Percentiles rank a stretch among this genome's conserved stretches.
Conservation (phyloP, 164 flowering plant genomes). For the Hamamelis virginiana region DNA sequence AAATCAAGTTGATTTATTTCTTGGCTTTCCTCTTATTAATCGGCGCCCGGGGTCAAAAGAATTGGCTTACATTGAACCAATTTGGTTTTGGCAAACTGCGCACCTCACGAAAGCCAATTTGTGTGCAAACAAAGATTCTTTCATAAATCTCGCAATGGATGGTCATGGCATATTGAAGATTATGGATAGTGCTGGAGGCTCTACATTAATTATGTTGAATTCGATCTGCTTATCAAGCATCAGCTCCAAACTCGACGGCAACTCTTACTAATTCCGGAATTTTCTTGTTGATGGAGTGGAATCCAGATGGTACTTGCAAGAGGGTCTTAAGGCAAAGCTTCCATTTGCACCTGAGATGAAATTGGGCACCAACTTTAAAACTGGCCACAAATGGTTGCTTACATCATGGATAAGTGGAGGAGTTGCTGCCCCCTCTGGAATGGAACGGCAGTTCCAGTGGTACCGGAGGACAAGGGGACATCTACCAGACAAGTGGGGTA, state of each 20-base stretch:
- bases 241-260: not conserved
- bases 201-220: not conserved
- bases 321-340: constrained; percentile 9
- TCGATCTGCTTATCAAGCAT: not conserved
- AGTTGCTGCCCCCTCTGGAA: constrained; percentile 5
- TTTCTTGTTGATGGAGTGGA: not conserved
- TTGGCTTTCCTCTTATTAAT: too few relatives aligned
- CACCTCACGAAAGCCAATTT: too few relatives aligned
- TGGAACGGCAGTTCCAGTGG: not conserved
- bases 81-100: too few relatives aligned
- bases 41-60: too few relatives aligned
- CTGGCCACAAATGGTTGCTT: not conserved
- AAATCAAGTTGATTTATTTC: too few relatives aligned
- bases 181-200: not conserved
- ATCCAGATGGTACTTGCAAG: not conserved
- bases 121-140: too few relatives aligned
- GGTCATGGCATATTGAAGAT: constrained; percentile 4
- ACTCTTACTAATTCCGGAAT: not conserved
- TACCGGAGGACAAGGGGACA: not conserved
- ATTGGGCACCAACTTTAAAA: not conserved
- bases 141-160: not conserved
- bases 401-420: constrained; percentile 3
- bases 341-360: constrained; percentile 9
- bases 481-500: constrained; percentile 11
- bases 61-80: too few relatives aligned